phyloP scores from a whole-genome alignment of 2,329 filamentous ascomycete species.

The Myriosclerotinia duriaeana region DNA sequence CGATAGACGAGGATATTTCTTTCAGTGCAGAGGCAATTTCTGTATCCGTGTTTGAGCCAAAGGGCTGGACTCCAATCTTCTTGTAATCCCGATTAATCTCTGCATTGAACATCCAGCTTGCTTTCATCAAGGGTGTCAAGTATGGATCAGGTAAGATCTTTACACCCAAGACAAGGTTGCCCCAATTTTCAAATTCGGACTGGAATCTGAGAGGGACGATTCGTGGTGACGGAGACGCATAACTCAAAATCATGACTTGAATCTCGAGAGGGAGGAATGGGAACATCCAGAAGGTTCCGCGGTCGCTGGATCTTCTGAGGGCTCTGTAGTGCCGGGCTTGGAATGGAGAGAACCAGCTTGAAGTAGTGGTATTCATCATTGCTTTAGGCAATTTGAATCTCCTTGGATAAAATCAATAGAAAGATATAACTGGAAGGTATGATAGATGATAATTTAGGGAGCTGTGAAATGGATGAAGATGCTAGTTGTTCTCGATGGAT shows the following conservation, averaged over 20 bases:
- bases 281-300: background rate
- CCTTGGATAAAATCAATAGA: too few relatives aligned
- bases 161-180: background rate
- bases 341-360: background rate
- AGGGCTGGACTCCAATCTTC: background rate
- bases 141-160: background rate
- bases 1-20: too few relatives aligned
- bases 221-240: background rate
- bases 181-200: accelerated
- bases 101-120: background rate
- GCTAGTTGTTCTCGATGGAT: too few relatives aligned
- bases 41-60: background rate
- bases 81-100: background rate
- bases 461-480: too few relatives aligned
- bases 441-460: too few relatives aligned
- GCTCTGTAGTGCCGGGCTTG: background rate
- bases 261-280: background rate
- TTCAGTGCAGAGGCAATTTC: background rate
- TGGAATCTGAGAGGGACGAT: background rate
- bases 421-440: too few relatives aligned
- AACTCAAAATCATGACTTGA: background rate
- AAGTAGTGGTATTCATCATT: background rate
- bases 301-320: background rate
- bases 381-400: too few relatives aligned
- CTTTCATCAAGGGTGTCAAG: background rate